These are phyloP conservation scores for Hortiboletus rubellus DNA, from an alignment of 1,284 basidiomycete species.

Conservation along the genomic window DNA sequence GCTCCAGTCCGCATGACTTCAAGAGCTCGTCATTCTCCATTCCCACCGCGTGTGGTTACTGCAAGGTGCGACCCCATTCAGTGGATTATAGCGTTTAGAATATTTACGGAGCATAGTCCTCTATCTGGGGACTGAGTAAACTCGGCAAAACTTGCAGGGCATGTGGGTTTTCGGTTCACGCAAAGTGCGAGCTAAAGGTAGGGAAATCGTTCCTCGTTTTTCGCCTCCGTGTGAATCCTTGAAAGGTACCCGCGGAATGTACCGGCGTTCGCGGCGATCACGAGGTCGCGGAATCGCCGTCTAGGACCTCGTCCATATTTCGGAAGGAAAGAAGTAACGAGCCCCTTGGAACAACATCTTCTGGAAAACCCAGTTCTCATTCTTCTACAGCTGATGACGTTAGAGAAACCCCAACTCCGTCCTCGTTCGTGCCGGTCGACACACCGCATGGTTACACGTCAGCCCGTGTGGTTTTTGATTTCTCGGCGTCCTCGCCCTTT, in stretches of 20 bases:
- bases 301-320: conserved; percentile 36
- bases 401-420: conserved; percentile 46
- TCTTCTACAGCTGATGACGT: conserved; percentile 20
- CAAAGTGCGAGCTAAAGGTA: conserved; percentile 84
- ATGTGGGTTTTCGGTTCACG: conserved; percentile 80
- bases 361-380: conserved; percentile 8
- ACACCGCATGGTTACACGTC: conserved; percentile 40
- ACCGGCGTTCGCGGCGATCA: conserved; percentile 31
- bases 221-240: conserved; percentile 8
- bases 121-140: conserved; percentile 83
- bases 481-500: conserved; percentile 69
- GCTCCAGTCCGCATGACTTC: conserved; percentile 71
- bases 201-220: conserved; percentile 7
- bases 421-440: conserved; percentile 51
- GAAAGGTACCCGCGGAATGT: conserved; percentile 76
- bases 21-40: conserved; percentile 84
- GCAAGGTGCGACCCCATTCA: conserved; percentile 53
- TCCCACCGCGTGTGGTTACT: conserved; percentile 77
- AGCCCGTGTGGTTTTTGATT: conserved; percentile 70
- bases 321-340: conserved; percentile 28
- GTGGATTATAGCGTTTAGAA: neutral
- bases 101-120: conserved; percentile 48
- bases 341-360: conserved; percentile 6
- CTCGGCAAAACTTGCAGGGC: conserved; percentile 79
- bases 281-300: conserved; percentile 25